Base-by-base conservation (phyloP, 768 basidiomycete genomes). In the Kwoniella dejecticola region DNA sequence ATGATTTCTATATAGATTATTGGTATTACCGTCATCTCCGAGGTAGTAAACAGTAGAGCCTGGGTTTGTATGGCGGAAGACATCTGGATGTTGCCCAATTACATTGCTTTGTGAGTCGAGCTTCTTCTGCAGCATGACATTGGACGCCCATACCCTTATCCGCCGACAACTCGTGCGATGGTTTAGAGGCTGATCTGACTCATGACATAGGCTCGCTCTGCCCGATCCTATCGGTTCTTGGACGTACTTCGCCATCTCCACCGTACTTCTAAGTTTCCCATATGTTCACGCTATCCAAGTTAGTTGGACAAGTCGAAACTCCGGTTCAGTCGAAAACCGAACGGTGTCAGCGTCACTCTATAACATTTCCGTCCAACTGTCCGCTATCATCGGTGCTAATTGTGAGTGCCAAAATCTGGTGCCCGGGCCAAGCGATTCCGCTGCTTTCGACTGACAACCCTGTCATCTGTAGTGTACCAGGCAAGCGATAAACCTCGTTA, bases 281-380 rank as follows among this genome's bases (percentile, higher is more conserved):
- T 79, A 80, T 52, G 71, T 72, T 0, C 76, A 76, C 42, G 75
- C 78, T 2, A 68, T 77, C 1, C 80, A 79, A 44, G 80, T 79
- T 11, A 66, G 69, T 2, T 80, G 80, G 79, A 50, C 52, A 0
- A 71, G 68, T 12, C 38, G 74, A 21, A 79, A 79, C 52, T 61
- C 77, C 0, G 77, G 77, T 0, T 66, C 62, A 4, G 77, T 81
- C 1, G 63, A 74, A n/a, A 77, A 66, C 4, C 60, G 80, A 19
- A 78, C 80, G 1, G 72, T 80, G 4, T 74, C 77, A 0, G 74
- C 77, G 0, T 69, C 77, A 42, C 60, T 63, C 1, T 78, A 79
- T 63, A 79, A 80, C 54, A 79, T 80, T 67, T 36, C 54, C 4
- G 79, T 80, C 0, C 79, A 79, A 45, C 41, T 62, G 1, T 64